These are phyloP conservation scores for Solanum hybrid DNA, from an alignment of 305 asterid species.

Conservation along the genomic window DNA sequence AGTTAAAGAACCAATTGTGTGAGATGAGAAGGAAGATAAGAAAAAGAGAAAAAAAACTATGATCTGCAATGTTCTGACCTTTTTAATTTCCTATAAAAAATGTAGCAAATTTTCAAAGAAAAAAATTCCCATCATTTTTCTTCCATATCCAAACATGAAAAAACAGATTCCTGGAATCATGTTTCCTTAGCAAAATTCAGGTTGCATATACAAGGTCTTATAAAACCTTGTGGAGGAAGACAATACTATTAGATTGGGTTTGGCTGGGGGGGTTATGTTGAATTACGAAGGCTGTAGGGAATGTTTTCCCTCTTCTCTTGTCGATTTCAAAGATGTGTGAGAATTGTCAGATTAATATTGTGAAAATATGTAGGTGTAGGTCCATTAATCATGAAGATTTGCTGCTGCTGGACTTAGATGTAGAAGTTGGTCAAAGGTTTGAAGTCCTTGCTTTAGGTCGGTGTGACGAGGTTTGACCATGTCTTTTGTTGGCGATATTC, in stretches of 20 bases:
- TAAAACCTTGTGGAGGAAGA: not conserved
- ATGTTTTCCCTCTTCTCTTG: not conserved
- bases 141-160: not conserved
- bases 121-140: not conserved
- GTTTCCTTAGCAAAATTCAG: not conserved
- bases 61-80: not conserved
- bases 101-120: not conserved
- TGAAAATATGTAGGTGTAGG: slow-evolving; percentile 4
- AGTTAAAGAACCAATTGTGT: not conserved
- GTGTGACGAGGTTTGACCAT: not conserved
- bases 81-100: not conserved
- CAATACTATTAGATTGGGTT: not conserved
- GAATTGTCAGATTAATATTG: not conserved
- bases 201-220: not conserved
- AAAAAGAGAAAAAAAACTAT: not conserved
- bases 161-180: not conserved
- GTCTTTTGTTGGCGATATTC: not conserved
- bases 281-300: not conserved
- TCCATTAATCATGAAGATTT: not conserved
- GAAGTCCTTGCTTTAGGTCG: not conserved
- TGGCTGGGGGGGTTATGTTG: not conserved
- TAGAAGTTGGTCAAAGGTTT: not conserved
- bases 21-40: not conserved
- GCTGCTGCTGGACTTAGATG: not conserved
- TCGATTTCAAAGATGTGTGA: not conserved